Percentiles rank a stretch among this genome's conserved stretches.
phyloP scores from a whole-genome alignment of 2,329 filamentous ascomycete genomes.

The Cladosporium cucumerinum region DNA sequence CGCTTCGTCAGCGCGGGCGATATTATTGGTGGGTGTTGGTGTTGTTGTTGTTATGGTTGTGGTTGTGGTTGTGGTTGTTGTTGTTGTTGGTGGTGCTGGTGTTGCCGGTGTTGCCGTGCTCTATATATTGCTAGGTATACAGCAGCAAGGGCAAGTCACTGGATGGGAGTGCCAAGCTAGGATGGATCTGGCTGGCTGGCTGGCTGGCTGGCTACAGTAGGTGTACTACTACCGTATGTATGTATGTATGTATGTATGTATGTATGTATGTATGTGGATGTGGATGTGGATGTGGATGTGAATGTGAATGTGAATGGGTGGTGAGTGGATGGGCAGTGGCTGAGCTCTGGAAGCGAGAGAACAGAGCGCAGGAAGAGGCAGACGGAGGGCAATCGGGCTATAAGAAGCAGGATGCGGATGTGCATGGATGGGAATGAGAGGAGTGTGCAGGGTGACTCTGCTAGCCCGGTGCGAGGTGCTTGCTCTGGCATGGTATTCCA shows the following conservation, averaged over 20 bases:
- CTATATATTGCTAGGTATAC: background rate
- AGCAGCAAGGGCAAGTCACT: background rate
- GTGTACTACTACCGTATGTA: background rate
- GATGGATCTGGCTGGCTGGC: slow-evolving; percentile 14
- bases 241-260: no score
- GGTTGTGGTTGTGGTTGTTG: background rate
- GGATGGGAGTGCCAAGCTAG: background rate
- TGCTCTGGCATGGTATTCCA: slow-evolving; percentile 7
- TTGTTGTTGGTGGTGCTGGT: background rate
- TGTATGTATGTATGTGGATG: background rate
- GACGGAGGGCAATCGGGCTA: background rate
- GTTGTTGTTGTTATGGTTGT: background rate
- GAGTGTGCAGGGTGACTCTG: slow-evolving; percentile 6
- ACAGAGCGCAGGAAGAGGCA: background rate
- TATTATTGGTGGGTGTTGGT: background rate
- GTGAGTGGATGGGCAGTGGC: background rate
- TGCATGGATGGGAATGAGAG: slow-evolving; percentile 1
- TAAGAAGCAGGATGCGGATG: slow-evolving; percentile 1
- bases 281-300: background rate
- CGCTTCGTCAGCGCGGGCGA: slow-evolving; percentile 15
- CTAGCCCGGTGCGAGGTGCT: slow-evolving; percentile 2
- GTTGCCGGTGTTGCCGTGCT: background rate
- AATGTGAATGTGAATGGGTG: background rate
- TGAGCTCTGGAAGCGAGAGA: slow-evolving; percentile 8
- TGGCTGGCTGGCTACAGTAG: background rate